These are phyloP conservation scores for Trichoderma sp. DNA, from an alignment of 2,329 filamentous ascomycete species.

Conservation along the genomic window DNA sequence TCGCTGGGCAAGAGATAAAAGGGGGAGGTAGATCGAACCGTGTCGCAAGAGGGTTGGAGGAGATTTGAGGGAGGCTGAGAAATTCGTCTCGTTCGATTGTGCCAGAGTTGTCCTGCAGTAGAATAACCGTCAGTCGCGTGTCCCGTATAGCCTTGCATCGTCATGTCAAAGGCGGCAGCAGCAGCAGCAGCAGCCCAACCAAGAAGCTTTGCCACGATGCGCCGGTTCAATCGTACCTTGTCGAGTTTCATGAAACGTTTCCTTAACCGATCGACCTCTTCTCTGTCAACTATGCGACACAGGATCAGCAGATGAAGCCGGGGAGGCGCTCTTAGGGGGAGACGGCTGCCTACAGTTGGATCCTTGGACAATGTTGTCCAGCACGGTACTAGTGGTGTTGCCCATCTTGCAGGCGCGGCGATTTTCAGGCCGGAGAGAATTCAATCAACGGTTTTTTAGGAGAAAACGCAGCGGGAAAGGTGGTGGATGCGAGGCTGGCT, in stretches of 20 bases:
- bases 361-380: conserved; percentile 94
- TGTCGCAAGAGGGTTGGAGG: conserved; percentile 93
- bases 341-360: conserved; percentile 72
- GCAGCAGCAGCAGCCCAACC: background rate
- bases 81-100: conserved; percentile 99
- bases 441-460: background rate
- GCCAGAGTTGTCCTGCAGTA: conserved; percentile 81
- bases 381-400: conserved; percentile 68
- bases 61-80: conserved; percentile 93
- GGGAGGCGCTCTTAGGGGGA: background rate
- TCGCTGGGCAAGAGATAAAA: background rate
- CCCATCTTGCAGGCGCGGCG: conserved; percentile 48
- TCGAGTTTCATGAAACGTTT: conserved; percentile 99
- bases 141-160: background rate
- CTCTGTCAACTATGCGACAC: conserved; percentile 72
- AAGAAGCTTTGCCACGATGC: background rate
- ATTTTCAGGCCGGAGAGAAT: background rate
- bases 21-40: conserved; percentile 53
- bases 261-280: conserved; percentile 91
- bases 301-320: background rate
- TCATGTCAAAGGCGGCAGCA: background rate
- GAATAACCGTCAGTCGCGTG: background rate
- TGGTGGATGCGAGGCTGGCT: background rate
- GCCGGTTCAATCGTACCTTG: conserved; percentile 60
- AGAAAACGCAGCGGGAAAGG: background rate